Evolutionary conservation across 306 rosid species (phyloP).

Genomic region (Ziziphus jujuba): DNA sequence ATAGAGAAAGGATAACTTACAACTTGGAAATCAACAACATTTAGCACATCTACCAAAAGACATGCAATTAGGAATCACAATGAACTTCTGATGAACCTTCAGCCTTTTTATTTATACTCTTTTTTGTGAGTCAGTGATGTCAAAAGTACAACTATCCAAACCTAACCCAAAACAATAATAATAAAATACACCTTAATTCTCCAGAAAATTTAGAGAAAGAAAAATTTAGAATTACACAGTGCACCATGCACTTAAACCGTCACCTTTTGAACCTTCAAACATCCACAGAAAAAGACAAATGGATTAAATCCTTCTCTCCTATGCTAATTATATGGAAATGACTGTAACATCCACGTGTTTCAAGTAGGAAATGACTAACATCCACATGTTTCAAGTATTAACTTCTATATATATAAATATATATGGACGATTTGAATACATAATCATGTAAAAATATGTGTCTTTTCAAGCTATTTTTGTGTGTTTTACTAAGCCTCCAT

Average conservation of each 20-base stretch:
- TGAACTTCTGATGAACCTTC: background rate
- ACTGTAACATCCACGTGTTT: too few relatives aligned
- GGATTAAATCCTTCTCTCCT: too few relatives aligned
- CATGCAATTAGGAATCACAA: background rate
- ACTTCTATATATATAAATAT: too few relatives aligned
- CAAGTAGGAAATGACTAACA: too few relatives aligned
- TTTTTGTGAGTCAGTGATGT: too few relatives aligned
- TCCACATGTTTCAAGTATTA: too few relatives aligned
- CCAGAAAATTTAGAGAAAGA: background rate
- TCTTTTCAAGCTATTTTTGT: constrained; percentile 1
- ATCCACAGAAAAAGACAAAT: too few relatives aligned
- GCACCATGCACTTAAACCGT: background rate
- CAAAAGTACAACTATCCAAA: background rate
- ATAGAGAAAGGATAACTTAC: constrained; percentile 15
- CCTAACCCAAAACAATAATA: too few relatives aligned
- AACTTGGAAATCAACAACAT: background rate
- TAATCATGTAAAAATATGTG: background rate
- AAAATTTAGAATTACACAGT: background rate
- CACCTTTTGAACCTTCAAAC: too few relatives aligned
- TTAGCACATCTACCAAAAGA: background rate
- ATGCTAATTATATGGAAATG: too few relatives aligned
- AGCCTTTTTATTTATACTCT: background rate
- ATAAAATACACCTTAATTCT: background rate
- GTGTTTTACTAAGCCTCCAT: constrained; percentile 3
- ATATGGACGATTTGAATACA: too few relatives aligned